Evolutionary conservation across 208 protist genomes (phyloP).

Genomic region (Leishmania martiniquensis): DNA sequence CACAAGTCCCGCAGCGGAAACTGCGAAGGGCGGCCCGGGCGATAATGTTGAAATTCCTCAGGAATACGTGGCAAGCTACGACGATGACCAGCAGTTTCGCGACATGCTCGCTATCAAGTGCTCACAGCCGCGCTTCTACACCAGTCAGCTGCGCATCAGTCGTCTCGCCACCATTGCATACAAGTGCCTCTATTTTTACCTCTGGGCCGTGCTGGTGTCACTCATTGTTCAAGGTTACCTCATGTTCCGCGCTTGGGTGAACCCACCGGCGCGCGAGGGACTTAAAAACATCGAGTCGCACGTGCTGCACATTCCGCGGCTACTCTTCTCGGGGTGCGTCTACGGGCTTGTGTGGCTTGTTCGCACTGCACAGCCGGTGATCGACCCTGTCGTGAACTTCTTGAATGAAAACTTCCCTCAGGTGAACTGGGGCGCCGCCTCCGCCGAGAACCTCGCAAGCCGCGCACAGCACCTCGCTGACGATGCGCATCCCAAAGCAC

Average conservation of each 20-base stretch:
- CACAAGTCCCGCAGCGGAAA: conserved; percentile 6
- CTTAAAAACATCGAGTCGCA: conserved; percentile 81
- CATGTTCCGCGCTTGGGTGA: conserved; percentile 84
- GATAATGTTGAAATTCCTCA: conserved; percentile 24
- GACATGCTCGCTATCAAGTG: conserved; percentile 85
- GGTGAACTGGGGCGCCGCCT: conserved; percentile 71
- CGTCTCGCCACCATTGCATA: conserved; percentile 62
- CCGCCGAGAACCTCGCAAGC: conserved; percentile 61
- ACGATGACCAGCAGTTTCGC: conserved; percentile 77
- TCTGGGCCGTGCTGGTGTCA: conserved; percentile 79
- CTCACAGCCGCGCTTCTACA: conserved; percentile 78
- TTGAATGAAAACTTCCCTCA: conserved; percentile 63
- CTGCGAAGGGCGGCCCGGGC: conserved; percentile 3
- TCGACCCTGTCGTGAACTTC: conserved; percentile 59
- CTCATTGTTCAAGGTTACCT: conserved; percentile 82
- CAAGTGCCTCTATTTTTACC: conserved; percentile 86
- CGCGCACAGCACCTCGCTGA: conserved; percentile 63
- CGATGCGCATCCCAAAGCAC: conserved; percentile 46
- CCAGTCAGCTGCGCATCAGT: conserved; percentile 69
- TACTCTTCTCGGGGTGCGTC: conserved; percentile 71
- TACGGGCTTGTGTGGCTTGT: conserved; percentile 59
- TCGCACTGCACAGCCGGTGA: conserved; percentile 58
- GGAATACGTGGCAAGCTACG: conserved; percentile 35
- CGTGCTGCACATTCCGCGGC: conserved; percentile 82
- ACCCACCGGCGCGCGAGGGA: conserved; percentile 80